Percentiles rank a stretch among this genome's conserved stretches.
phyloP scores from a whole-genome alignment of 805 yeast genomes.

The Candida boleticola region DNA sequence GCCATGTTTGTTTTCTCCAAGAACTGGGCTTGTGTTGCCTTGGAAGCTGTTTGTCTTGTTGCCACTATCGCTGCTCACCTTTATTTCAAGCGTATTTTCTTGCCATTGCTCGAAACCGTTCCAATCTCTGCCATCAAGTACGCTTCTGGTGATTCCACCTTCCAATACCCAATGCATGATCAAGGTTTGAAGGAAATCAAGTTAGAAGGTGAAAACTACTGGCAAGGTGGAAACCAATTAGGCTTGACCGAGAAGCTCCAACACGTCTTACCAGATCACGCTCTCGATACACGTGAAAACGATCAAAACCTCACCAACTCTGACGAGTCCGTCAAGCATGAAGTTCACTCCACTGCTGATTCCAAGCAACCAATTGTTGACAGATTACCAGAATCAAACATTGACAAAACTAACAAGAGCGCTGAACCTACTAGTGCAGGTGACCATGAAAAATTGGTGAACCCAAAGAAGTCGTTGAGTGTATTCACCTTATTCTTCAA shows the following conservation, averaged over 20 bases:
- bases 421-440: background rate
- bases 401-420: background rate
- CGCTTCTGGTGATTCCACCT: slow-evolving; percentile 42
- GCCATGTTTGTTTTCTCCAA: slow-evolving; percentile 76
- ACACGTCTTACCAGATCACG: slow-evolving; percentile 15
- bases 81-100: slow-evolving; percentile 55
- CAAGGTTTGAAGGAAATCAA: slow-evolving; percentile 62
- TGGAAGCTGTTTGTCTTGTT: slow-evolving; percentile 61
- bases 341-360: slow-evolving; percentile 1
- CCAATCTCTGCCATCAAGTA: slow-evolving; percentile 63
- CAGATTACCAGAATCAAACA: background rate
- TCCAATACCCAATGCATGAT: slow-evolving; percentile 59
- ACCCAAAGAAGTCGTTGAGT: slow-evolving; percentile 27
- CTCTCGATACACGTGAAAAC: background rate
- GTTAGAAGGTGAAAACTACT: slow-evolving; percentile 47
- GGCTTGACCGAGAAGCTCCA: slow-evolving; percentile 23
- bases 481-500: slow-evolving; percentile 45
- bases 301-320: slow-evolving; percentile 3
- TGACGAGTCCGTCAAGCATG: slow-evolving; percentile 9
- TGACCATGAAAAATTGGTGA: slow-evolving; percentile 13
- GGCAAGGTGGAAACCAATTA: slow-evolving; percentile 45
- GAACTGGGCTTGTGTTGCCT: slow-evolving; percentile 74
- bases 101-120: slow-evolving; percentile 63
- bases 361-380: background rate
- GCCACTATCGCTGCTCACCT: slow-evolving; percentile 60